A percentile compares a stretch with the other conserved stretches of the same genome.
phyloP scores from a whole-genome alignment of 2,329 filamentous ascomycete genomes.

The Aspergillus puulaauensis region DNA sequence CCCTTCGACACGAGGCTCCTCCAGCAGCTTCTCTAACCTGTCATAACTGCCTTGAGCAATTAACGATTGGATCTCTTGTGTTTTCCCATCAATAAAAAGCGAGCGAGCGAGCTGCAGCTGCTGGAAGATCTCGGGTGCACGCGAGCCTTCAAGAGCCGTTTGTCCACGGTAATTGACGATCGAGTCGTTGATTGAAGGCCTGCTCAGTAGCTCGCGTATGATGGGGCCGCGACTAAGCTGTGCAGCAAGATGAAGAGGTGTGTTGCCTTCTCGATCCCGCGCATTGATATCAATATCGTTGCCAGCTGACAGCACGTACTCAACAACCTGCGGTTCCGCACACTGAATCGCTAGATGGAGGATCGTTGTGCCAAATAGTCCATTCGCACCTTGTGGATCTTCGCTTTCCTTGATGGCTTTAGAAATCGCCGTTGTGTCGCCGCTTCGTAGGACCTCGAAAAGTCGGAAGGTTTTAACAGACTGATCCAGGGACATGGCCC shows the following conservation, averaged over 20 bases:
- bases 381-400: conserved; percentile 51
- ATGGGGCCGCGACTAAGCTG: conserved; percentile 75
- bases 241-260: conserved; percentile 84
- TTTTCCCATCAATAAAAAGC: conserved; percentile 82
- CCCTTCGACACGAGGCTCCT: conserved; percentile 81
- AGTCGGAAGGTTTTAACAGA: conserved; percentile 92
- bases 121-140: conserved; percentile 93
- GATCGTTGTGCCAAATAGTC: conserved; percentile 72
- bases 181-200: conserved; percentile 82
- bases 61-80: conserved; percentile 78
- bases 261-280: conserved; percentile 91
- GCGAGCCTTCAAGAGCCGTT: conserved; percentile 81
- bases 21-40: conserved; percentile 72
- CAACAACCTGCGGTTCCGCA: conserved; percentile 86
- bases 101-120: conserved; percentile 87
- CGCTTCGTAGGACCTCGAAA: conserved; percentile 86
- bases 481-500: conserved; percentile 70
- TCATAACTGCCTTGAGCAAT: conserved; percentile 74
- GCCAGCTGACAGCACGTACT: conserved; percentile 82
- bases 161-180: conserved; percentile 81
- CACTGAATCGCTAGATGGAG: conserved; percentile 94
- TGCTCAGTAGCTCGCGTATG: conserved; percentile 80
- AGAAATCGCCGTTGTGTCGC: conserved; percentile 86
- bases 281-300: conserved; percentile 80
- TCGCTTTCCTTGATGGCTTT: conserved; percentile 68